Evolutionary conservation across 2,329 filamentous ascomycete genomes (phyloP).

Genomic region (Nemania diffusa): DNA sequence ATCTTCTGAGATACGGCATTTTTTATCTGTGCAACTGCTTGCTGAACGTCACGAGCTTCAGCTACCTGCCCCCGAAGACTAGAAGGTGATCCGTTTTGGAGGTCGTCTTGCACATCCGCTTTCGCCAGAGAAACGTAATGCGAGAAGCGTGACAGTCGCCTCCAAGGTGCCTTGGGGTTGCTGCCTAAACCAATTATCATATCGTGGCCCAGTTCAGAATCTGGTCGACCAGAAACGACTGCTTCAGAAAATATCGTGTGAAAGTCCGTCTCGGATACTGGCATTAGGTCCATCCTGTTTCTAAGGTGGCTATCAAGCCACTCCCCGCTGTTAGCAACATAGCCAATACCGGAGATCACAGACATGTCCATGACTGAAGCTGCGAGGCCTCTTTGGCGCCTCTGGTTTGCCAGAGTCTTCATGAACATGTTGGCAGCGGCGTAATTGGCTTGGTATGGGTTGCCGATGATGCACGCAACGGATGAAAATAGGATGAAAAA

Average conservation of each 20-base stretch:
- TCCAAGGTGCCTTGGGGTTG: neutral
- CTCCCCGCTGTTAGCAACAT: no score
- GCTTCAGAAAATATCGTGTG: conserved; percentile 17
- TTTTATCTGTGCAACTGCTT: neutral
- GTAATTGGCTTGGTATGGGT: conserved; percentile 5
- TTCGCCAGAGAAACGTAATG: neutral
- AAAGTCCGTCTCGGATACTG: conserved; percentile 4
- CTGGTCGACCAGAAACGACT: neutral
- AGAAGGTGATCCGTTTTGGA: no score
- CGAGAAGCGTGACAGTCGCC: neutral
- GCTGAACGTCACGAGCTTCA: neutral
- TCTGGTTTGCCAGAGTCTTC: neutral
- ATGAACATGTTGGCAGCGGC: conserved; percentile 17
- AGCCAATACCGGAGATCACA: no score
- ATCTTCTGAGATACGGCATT: neutral
- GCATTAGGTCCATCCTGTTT: neutral
- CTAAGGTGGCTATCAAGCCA: no score
- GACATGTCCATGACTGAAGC: conserved; percentile 6
- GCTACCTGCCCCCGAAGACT: neutral
- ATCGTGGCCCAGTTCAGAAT: neutral
- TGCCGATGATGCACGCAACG: neutral
- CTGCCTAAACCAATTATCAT: neutral
- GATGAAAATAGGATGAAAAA: conserved; percentile 50
- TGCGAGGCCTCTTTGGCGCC: neutral
- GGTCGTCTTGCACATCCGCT: neutral